phyloP scores from a whole-genome alignment of 768 basidiomycete species.

The Leccinum imitatum region DNA sequence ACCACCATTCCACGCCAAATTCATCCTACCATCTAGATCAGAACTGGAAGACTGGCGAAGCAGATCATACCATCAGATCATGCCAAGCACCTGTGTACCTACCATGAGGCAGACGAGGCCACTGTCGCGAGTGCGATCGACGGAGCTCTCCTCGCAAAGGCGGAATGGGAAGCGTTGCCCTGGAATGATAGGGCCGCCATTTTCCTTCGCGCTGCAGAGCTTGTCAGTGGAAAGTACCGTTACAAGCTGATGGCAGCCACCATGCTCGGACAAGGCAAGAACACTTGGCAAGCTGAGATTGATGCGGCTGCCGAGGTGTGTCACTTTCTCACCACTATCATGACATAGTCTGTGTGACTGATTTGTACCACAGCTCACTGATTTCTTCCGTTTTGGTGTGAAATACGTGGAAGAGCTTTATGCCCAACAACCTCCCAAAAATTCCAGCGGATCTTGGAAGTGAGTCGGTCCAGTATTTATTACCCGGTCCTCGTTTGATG shows the following conservation, averaged over 20 bases:
- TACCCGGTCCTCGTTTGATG: conserved; percentile 7
- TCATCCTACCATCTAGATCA: conserved; percentile 50
- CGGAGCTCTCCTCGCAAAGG: conserved; percentile 83
- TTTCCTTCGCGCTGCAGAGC: conserved; percentile 97
- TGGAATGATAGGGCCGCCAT: conserved; percentile 98
- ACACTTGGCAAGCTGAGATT: conserved; percentile 99
- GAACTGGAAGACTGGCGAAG: conserved; percentile 72
- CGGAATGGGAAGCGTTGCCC: conserved; percentile 89
- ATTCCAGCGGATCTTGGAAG: conserved; percentile 92
- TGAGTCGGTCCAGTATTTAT: conserved; percentile 41
- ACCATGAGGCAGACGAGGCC: conserved; percentile 84
- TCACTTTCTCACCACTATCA: conserved; percentile 1
- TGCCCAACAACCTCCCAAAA: conserved; percentile 83
- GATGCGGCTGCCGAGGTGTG: conserved; percentile 96
- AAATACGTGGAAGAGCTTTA: conserved; percentile 97
- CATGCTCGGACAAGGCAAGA: conserved; percentile 98
- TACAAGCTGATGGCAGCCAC: conserved; percentile 95
- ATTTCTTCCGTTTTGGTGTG: conserved; percentile 96
- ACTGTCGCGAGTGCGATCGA: conserved; percentile 79
- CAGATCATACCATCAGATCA: conserved; percentile 90
- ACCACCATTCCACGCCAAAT: conserved; percentile 6
- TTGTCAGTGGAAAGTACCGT: conserved; percentile 92
- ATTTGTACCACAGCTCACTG: conserved; percentile 54
- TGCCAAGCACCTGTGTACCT: conserved; percentile 73
- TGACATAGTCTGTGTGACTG: background rate